Base-by-base conservation (phyloP, 1,284 basidiomycete genomes). In the Irpex sp. region DNA sequence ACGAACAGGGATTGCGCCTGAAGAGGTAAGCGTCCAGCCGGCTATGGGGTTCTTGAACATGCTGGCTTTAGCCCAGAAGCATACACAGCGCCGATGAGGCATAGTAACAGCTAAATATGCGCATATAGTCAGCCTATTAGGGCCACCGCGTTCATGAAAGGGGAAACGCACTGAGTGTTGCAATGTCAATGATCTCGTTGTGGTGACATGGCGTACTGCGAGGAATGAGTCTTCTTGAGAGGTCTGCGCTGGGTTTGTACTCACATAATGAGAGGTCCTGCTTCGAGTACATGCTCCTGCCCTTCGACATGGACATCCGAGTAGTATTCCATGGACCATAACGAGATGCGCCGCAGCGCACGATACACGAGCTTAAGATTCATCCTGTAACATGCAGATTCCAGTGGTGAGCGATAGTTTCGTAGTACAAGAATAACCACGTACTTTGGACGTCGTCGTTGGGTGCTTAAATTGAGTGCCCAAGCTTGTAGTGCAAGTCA, bases 1-100 rank as follows among this genome's bases (percentile, higher is more conserved):
- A 73, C 96, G 94, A 54, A 98, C 96, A 51, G 96, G 95, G 67
- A 98, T 96, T 75, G 96, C 97, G 37, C 96, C 96, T 3, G 95
- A 92, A 66, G 92, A 92, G 62, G 85, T 82, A 26, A 98, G 82
- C 63, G 98, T 83, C 64, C 84, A 88, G 36, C 85, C 80, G 37
- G 89, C 80, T 21, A 89, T 74, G 1, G 91, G 92, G 75, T 96
- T 91, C 52, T 79, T 83, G 77, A 97, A 97, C 64, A 98, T 79
- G 84, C 85, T 88, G 54, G 70, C 85, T 82, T 96, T 93, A 67
- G 92, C 94, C 95, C 95, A 98, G 76, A 97, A 98, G 74, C 97
- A 93, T 60, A 98, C 77, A 56, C 90, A 89, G 59, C 94, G 83
- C 57, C 80, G 75, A 72, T 91, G 83, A 37, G 93, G 94, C 71